Evolutionary conservation across 345 rosid species (phyloP), one percentile per base, ranked within the genome.

Genomic region (Odontarrhena argentea): DNA sequence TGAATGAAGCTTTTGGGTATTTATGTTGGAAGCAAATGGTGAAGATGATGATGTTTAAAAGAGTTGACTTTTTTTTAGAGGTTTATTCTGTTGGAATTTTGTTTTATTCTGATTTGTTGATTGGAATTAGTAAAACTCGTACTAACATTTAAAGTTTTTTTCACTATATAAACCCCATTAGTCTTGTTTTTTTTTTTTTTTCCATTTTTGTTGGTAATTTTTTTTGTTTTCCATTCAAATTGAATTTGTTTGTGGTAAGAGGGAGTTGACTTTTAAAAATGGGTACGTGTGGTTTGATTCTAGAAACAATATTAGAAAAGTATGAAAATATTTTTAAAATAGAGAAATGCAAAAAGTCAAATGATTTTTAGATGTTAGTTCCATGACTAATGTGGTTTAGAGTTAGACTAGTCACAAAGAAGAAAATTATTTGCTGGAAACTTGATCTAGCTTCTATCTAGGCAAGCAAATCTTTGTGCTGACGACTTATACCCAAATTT

Each of bases 51-150:
- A 55, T 49, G 45, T 32, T 3, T 28, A 66, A 57, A 52, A 15
- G 67, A 44, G 77, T 73, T 73, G 72, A 73, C 72, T 34, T 73
- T 70, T 3, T 7, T 18, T 18, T 4, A 18, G 9, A 59, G 67
- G 67, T 59, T 65, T 73, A 66, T 73, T 73, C 62, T 59, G 42
- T 51, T 73, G 36, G 60, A 43, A 2, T 57, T 50, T 13, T 64
- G 59, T 15, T 57, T 38, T 64, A 64, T 72, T 57, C 65, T 12
- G 12, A 59, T 48, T 28, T 32, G 35, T 1, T 48, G 35, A 32
- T 28, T 58, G 59, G 71, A 73, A 66, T 59, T 51, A 18, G 67
- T 65, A 53, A 44, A 44, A 7, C 8, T 7, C 32, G 22, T 32
- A 1, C 22, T 18, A 18, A 18, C 22, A 18, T 18, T 18, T 18